These are phyloP conservation scores for Lactifluus subvellereus DNA, from an alignment of 768 basidiomycete species.

Conservation along the genomic window DNA sequence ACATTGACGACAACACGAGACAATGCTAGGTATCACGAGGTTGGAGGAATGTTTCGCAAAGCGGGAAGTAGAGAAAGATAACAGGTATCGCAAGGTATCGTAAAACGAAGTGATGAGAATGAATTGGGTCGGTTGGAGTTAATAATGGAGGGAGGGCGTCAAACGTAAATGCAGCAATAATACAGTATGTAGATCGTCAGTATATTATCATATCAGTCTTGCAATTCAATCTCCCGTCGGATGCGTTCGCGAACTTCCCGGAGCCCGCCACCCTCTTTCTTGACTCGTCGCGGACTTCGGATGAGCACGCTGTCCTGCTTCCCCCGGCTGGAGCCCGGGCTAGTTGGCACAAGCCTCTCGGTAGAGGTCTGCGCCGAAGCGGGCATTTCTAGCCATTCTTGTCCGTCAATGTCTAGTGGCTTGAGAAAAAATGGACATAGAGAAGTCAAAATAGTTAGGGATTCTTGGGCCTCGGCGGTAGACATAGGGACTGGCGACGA, in stretches of 20 bases:
- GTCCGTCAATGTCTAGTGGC: conserved; percentile 52
- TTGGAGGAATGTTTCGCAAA: conserved; percentile 11
- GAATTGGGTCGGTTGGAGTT: not conserved
- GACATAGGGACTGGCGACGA: conserved; percentile 80
- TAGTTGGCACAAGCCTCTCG: conserved; percentile 36
- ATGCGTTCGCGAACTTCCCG: conserved; percentile 80
- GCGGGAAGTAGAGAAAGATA: not conserved
- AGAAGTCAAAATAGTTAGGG: conserved; percentile 54
- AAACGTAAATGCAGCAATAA: conserved; percentile 19
- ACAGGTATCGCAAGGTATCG: conserved; percentile 23
- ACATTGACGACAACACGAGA: conserved; percentile 15
- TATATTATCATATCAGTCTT: conserved; percentile 37
- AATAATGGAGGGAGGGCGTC: not conserved
- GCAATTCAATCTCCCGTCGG: conserved; percentile 66
- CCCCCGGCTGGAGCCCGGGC: conserved; percentile 42
- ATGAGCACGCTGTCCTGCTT: conserved; percentile 56
- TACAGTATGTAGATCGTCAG: conserved; percentile 10
- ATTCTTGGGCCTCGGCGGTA: conserved; percentile 69
- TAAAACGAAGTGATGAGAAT: conserved; percentile 18
- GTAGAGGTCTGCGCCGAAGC: conserved; percentile 30
- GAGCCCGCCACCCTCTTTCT: conserved; percentile 64
- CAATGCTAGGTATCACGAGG: conserved; percentile 17
- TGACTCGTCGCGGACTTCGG: conserved; percentile 69
- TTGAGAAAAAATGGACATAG: conserved; percentile 80
- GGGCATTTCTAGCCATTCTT: conserved; percentile 57